Conservation (phyloP, 257 asterid genomes). For the Anisodus acutangulus region DNA sequence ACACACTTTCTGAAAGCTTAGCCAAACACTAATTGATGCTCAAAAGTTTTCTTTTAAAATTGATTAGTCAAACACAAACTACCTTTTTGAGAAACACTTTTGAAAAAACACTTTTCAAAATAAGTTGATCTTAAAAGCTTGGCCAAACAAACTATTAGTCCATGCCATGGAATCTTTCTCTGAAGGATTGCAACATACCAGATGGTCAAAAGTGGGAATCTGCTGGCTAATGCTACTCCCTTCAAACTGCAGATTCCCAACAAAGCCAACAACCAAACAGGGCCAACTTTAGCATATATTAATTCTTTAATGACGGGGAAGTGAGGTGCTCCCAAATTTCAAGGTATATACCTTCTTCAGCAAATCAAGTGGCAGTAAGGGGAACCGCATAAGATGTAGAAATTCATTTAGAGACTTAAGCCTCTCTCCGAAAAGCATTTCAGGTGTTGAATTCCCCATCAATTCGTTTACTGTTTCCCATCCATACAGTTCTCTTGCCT, state of each 20-base stretch:
- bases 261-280: slow-evolving; percentile 8
- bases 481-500: slow-evolving; percentile 64
- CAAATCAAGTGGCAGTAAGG: slow-evolving; percentile 65
- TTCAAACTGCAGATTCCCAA: slow-evolving; percentile 65
- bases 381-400: slow-evolving; percentile 70
- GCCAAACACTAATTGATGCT: too few species aligned
- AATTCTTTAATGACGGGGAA: slow-evolving; percentile 21
- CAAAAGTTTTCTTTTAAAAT: too few species aligned
- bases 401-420: slow-evolving; percentile 52
- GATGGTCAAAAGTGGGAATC: slow-evolving; percentile 53
- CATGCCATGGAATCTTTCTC: slow-evolving; percentile 1
- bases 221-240: slow-evolving; percentile 62
- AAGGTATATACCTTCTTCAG: slow-evolving; percentile 65
- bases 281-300: slow-evolving; percentile 22
- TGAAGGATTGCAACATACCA: slow-evolving; percentile 54
- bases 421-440: slow-evolving; percentile 66
- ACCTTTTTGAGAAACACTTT: too few species aligned
- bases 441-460: slow-evolving; percentile 58
- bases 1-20: too few species aligned
- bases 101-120: too few species aligned
- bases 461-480: slow-evolving; percentile 76
- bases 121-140: too few species aligned
- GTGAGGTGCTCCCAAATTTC: background rate
- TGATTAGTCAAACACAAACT: too few species aligned
- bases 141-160: background rate